Conservation (phyloP, 2,329 filamentous ascomycete species). For the Zasmidium citrigriseum region DNA sequence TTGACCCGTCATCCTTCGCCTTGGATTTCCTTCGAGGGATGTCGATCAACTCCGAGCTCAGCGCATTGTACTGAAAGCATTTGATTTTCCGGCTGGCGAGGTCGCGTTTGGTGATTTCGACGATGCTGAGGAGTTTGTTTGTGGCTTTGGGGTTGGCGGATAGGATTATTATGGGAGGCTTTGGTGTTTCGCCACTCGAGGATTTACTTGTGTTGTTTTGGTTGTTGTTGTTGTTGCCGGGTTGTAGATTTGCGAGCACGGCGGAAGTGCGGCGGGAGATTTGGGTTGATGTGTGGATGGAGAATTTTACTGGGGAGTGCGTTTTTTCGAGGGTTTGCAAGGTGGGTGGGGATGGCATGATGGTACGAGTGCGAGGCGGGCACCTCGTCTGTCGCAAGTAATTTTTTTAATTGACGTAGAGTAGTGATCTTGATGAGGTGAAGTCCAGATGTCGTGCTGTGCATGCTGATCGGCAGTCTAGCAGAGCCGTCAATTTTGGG, state of each 20-base stretch:
- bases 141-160: constrained; percentile 43
- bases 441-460: background rate
- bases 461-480: background rate
- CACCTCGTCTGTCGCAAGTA: background rate
- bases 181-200: too few relatives aligned
- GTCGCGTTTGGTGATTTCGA: constrained; percentile 57
- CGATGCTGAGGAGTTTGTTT: constrained; percentile 68
- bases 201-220: too few relatives aligned
- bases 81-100: constrained; percentile 46
- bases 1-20: constrained; percentile 10
- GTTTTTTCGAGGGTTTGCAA: constrained; percentile 20
- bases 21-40: constrained; percentile 24
- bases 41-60: constrained; percentile 26
- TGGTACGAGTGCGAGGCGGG: constrained; percentile 5
- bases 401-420: too few relatives aligned
- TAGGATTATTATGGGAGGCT: constrained; percentile 43
- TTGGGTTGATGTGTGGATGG: constrained; percentile 30
- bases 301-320: constrained; percentile 28
- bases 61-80: constrained; percentile 42
- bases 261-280: constrained; percentile 33
- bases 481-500: background rate
- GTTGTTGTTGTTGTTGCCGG: background rate
- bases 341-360: constrained; percentile 15
- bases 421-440: background rate
- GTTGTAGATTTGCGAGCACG: constrained; percentile 26